Percentiles rank a stretch among this genome's conserved stretches.
These are phyloP conservation scores for Brassica nigra DNA, from an alignment of 345 rosid genomes.

Conservation along the genomic window DNA sequence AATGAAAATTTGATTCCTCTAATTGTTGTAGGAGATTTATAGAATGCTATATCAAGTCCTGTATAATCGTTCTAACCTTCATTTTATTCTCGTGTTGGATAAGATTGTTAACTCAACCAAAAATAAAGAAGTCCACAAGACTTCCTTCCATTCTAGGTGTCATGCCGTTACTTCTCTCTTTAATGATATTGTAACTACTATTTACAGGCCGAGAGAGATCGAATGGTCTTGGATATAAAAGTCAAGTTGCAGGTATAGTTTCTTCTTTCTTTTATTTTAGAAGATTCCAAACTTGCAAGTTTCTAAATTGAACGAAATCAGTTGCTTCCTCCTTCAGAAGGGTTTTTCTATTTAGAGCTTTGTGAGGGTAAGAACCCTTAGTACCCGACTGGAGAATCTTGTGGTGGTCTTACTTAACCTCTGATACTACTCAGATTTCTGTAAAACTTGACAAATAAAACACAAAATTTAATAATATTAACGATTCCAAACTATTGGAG, in stretches of 20 bases:
- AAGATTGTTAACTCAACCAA: slow-evolving; percentile 3
- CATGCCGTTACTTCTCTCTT: slow-evolving; percentile 24
- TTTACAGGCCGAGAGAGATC: slow-evolving; percentile 88
- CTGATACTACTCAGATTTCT: not conserved
- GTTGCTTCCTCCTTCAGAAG: slow-evolving; percentile 1
- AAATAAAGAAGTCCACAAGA: slow-evolving; percentile 19
- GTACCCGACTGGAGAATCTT: not conserved
- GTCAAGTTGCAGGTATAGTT: slow-evolving; percentile 89
- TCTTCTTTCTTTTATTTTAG: not conserved
- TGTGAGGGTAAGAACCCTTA: slow-evolving; percentile 19
- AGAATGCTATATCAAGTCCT: slow-evolving; percentile 24
- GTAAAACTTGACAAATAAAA: slow-evolving; percentile 19
- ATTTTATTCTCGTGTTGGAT: not conserved
- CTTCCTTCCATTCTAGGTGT: not conserved
- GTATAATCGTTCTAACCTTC: slow-evolving; percentile 9
- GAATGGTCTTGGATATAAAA: slow-evolving; percentile 97
- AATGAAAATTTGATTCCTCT: slow-evolving; percentile 16
- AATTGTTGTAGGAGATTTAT: not conserved
- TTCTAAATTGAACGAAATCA: slow-evolving; percentile 10
- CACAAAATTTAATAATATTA: not conserved
- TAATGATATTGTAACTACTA: slow-evolving; percentile 6
- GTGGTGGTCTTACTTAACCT: slow-evolving; percentile 18
- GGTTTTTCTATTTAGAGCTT: slow-evolving; percentile 1
- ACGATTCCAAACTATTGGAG: not conserved
- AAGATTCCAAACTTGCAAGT: slow-evolving; percentile 4